Conservation (phyloP, 768 basidiomycete species). For the Brasilioporus rufonigricans region DNA sequence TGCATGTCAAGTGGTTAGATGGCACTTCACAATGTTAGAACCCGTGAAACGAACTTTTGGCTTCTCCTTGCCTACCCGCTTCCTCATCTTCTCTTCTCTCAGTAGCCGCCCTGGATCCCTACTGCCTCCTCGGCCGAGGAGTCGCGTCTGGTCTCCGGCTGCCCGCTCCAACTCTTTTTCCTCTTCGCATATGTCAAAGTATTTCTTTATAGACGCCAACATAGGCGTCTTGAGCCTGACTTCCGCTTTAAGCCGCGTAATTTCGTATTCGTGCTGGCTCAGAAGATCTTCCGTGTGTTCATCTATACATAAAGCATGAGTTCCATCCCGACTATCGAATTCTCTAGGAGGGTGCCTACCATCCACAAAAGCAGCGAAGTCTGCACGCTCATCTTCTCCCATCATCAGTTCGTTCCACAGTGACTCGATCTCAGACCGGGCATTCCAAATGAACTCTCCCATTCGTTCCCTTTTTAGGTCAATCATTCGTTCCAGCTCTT, state of each 20-base stretch:
- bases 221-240: constrained; percentile 74
- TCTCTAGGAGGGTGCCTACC: constrained; percentile 44
- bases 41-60: constrained; percentile 61
- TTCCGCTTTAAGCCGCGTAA: constrained; percentile 78
- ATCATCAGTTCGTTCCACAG: constrained; percentile 88
- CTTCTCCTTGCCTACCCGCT: constrained; percentile 88
- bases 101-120: constrained; percentile 84
- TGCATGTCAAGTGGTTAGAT: constrained; percentile 42
- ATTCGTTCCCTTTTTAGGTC: constrained; percentile 86
- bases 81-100: constrained; percentile 96
- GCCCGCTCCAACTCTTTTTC: constrained; percentile 83
- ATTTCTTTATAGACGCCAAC: constrained; percentile 75
- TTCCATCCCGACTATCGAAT: not conserved
- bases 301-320: constrained; percentile 41
- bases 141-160: constrained; percentile 76
- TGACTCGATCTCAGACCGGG: constrained; percentile 72
- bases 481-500: constrained; percentile 87
- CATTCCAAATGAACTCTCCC: constrained; percentile 78
- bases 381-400: constrained; percentile 75
- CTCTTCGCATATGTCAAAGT: constrained; percentile 88
- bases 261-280: constrained; percentile 81
- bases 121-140: constrained; percentile 70
- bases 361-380: constrained; percentile 81
- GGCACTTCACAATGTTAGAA: not conserved
- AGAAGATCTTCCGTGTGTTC: constrained; percentile 89